These are phyloP conservation scores for Melaleuca alternifolia DNA, from an alignment of 345 rosid species.

Conservation along the genomic window DNA sequence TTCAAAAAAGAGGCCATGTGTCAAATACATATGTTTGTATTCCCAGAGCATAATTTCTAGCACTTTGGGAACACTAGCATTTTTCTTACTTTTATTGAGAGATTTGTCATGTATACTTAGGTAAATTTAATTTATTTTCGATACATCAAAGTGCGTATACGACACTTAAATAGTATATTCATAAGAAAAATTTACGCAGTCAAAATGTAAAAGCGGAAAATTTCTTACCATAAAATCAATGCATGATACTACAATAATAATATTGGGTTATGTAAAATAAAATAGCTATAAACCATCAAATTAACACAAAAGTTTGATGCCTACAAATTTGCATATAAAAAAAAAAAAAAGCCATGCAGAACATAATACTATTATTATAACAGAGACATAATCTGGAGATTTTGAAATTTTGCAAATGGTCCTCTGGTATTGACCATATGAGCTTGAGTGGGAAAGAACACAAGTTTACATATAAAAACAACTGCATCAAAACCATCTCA, in stretches of 20 bases:
- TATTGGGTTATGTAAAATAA: neutral
- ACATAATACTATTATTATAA: neutral
- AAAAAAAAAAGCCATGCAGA: neutral
- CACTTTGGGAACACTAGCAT: neutral
- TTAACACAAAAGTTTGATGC: neutral
- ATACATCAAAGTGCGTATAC: neutral
- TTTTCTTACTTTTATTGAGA: neutral
- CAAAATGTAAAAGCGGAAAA: neutral
- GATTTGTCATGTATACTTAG: neutral
- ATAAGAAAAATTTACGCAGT: neutral
- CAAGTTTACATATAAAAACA: neutral
- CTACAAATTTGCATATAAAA: neutral
- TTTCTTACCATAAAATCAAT: neutral
- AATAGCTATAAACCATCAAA: neutral
- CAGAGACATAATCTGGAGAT: neutral
- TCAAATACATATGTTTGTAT: neutral
- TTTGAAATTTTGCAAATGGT: neutral
- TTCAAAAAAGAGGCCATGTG: neutral
- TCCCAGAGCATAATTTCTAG: neutral
- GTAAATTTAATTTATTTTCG: neutral
- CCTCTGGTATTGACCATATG: rapidly evolving
- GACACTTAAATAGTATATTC: neutral
- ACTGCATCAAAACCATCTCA: neutral
- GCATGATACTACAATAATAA: neutral
- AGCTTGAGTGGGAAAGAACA: neutral